A percentile compares a stretch with the other conserved stretches of the same genome.
Conservation (phyloP, 2,329 filamentous ascomycete species). For the Fusarium nodosum region DNA sequence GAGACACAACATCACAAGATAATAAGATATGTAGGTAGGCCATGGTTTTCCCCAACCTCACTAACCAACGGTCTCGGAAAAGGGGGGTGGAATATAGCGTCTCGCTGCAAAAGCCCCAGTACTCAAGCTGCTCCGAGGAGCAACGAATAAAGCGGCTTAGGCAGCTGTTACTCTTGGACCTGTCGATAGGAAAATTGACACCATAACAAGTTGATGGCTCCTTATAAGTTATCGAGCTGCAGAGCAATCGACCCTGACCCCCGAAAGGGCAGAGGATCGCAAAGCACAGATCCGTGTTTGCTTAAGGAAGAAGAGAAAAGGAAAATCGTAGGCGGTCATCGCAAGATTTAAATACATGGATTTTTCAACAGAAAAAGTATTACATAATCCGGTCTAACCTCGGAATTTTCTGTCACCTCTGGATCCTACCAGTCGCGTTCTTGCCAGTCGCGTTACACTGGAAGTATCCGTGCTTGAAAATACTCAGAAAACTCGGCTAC, state of each 20-base stretch:
- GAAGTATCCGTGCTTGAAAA: conserved; percentile 38
- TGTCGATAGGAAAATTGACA: conserved; percentile 95
- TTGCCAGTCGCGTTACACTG: conserved; percentile 4
- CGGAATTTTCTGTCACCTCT: conserved; percentile 5
- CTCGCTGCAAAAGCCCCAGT: conserved; percentile 71
- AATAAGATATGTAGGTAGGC: conserved; percentile 71
- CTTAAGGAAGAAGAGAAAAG: conserved; percentile 54
- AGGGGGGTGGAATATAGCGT: conserved; percentile 91
- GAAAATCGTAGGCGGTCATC: conserved; percentile 50
- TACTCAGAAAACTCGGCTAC: not conserved
- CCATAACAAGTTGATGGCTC: conserved; percentile 81
- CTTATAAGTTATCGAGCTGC: conserved; percentile 86
- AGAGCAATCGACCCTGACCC: conserved; percentile 79
- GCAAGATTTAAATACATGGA: conserved; percentile 28
- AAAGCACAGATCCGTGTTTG: conserved; percentile 86
- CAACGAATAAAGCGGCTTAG: conserved; percentile 76
- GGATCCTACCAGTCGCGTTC: conserved; percentile 3
- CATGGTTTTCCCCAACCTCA: conserved; percentile 96
- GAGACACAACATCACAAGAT: conserved; percentile 5
- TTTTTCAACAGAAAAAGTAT: not conserved
- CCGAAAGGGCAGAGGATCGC: conserved; percentile 73
- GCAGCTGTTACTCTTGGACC: conserved; percentile 84
- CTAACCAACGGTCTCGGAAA: conserved; percentile 89
- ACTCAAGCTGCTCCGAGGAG: conserved; percentile 71
- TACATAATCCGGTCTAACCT: conserved; percentile 28